phyloP scores from a whole-genome alignment of 1,284 basidiomycete species.

The Naganishia sp. region DNA sequence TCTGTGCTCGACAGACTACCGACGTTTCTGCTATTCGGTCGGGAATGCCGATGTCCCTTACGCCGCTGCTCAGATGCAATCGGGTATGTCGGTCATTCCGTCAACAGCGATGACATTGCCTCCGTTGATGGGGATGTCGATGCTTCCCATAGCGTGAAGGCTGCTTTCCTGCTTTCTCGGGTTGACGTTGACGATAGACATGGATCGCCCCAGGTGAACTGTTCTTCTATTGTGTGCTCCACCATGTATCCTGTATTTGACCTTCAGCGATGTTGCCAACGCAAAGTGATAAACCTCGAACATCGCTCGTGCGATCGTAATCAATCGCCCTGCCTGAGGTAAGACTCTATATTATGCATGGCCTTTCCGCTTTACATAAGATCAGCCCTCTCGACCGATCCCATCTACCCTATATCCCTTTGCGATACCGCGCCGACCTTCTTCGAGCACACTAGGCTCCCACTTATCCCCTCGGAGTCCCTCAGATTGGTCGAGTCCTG shows the following conservation, averaged over 20 bases:
- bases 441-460: slow-evolving; percentile 76
- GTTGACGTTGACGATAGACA: no score
- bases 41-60: slow-evolving; percentile 35
- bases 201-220: no score
- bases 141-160: background rate
- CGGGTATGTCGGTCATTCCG: slow-evolving; percentile 6
- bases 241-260: no score
- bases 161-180: no score
- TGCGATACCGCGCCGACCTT: slow-evolving; percentile 86
- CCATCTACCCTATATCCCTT: slow-evolving; percentile 68
- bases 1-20: slow-evolving; percentile 23
- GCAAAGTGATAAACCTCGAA: no score
- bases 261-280: no score
- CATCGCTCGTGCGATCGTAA: no score
- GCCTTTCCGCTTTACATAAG: background rate
- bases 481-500: slow-evolving; percentile 76
- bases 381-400: slow-evolving; percentile 26
- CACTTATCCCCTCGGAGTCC: slow-evolving; percentile 63
- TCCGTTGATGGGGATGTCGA: background rate
- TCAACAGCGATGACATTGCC: background rate
- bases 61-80: background rate
- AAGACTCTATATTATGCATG: no score
- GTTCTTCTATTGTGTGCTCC: no score
- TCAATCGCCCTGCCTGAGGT: no score
- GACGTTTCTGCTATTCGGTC: slow-evolving; percentile 33